These are phyloP conservation scores for Ceratocystis eucalypticola DNA, from an alignment of 2,329 filamentous ascomycete genomes.

Conservation along the genomic window DNA sequence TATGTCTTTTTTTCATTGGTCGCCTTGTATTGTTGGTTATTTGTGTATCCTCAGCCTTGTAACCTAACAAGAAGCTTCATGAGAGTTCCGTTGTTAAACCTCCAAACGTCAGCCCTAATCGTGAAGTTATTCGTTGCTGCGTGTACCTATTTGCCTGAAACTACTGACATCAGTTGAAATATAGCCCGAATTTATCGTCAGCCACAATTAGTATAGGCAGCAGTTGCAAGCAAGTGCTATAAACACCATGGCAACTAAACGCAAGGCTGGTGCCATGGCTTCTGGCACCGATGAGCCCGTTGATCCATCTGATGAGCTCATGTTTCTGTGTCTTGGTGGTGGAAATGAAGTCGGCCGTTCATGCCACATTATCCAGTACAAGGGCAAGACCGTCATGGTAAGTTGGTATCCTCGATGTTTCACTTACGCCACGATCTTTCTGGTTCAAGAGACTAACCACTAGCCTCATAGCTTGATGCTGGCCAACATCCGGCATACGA, in stretches of 20 bases:
- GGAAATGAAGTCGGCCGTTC: slow-evolving; percentile 95
- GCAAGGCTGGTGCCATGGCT: slow-evolving; percentile 46
- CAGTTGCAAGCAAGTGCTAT: slow-evolving; percentile 1
- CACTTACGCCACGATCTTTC: not conserved
- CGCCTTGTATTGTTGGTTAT: slow-evolving; percentile 8
- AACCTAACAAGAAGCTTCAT: not conserved
- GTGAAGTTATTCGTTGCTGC: not conserved
- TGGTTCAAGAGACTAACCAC: slow-evolving; percentile 19
- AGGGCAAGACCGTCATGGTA: slow-evolving; percentile 98
- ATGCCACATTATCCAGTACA: slow-evolving; percentile 97
- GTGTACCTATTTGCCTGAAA: not conserved
- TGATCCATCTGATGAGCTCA: slow-evolving; percentile 84
- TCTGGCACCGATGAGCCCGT: slow-evolving; percentile 60
- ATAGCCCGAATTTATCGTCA: not conserved
- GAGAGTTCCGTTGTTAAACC: not conserved
- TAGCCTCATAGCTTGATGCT: slow-evolving; percentile 62
- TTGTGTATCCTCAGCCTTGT: slow-evolving; percentile 8
- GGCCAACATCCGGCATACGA: slow-evolving; percentile 96
- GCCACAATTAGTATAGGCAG: not conserved
- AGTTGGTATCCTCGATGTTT: slow-evolving; percentile 14
- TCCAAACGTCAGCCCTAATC: not conserved
- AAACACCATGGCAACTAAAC: slow-evolving; percentile 70
- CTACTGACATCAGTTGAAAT: not conserved
- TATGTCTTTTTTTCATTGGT: slow-evolving; percentile 5
- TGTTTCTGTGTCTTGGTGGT: slow-evolving; percentile 85